Conservation (phyloP, 331 rosid species). For the Phaseolus coccineus region DNA sequence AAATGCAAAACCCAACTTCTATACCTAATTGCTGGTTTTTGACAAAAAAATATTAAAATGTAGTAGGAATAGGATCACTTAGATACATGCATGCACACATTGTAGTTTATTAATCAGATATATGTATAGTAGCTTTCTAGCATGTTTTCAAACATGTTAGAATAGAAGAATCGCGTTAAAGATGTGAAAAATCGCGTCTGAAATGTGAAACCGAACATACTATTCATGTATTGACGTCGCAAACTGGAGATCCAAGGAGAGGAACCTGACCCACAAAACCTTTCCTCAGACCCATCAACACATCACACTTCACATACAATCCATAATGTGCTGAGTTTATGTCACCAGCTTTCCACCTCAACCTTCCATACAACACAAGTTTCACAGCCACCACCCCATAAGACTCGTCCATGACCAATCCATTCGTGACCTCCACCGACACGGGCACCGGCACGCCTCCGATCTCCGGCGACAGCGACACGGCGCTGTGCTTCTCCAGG, state of each 20-base stretch:
- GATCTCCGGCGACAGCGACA: constrained; percentile 71
- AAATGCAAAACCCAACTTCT: not conserved
- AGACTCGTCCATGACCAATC: constrained; percentile 59
- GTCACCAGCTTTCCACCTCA: constrained; percentile 77
- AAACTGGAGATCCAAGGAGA: constrained; percentile 64
- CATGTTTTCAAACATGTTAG: not conserved
- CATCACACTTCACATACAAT: constrained; percentile 69
- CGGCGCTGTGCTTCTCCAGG: constrained; percentile 54
- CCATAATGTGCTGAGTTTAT: constrained; percentile 65
- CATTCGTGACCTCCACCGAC: constrained; percentile 58
- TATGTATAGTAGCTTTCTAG: not conserved
- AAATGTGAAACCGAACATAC: no score
- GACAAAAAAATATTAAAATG: not conserved
- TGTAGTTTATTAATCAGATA: not conserved
- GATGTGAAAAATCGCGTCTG: no score
- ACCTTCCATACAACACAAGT: constrained; percentile 67
- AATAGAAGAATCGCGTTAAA: not conserved
- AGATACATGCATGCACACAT: constrained; percentile 24
- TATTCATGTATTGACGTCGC: constrained; percentile 67
- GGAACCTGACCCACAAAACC: constrained; percentile 85
- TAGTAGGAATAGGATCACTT: not conserved
- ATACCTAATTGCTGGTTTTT: not conserved
- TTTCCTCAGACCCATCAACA: constrained; percentile 73
- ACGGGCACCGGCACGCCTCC: constrained; percentile 75
- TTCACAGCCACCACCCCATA: constrained; percentile 73